Evolutionary conservation across 495 filamentous ascomycete species (phyloP).

Genomic region (Aspergillus ostianus): DNA sequence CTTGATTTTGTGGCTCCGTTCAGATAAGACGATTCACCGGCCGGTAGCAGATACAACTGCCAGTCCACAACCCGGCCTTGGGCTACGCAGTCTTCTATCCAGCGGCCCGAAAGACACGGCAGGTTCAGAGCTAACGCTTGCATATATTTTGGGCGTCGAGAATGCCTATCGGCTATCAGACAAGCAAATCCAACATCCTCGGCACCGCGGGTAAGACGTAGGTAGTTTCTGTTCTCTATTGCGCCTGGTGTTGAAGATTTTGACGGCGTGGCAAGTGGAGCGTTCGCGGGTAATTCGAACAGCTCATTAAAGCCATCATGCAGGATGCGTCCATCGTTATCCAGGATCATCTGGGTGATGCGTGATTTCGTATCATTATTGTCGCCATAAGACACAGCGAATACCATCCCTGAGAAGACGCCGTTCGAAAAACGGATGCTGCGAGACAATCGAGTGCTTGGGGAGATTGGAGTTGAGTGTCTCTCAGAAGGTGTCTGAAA

Average conservation of each 20-base stretch:
- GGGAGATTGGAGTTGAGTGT: constrained; percentile 42
- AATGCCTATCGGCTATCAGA: constrained; percentile 83
- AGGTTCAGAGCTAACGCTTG: constrained; percentile 89
- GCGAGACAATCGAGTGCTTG: constrained; percentile 41
- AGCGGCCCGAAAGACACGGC: constrained; percentile 76
- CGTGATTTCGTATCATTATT: constrained; percentile 53
- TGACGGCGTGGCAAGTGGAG: constrained; percentile 28
- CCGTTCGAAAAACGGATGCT: constrained; percentile 32
- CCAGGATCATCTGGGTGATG: constrained; percentile 46
- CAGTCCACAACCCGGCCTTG: constrained; percentile 64
- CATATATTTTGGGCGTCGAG: constrained; percentile 89
- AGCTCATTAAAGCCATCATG: constrained; percentile 79
- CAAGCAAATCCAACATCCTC: constrained; percentile 70
- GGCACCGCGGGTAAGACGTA: constrained; percentile 50
- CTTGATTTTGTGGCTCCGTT: constrained; percentile 76
- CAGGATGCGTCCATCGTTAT: constrained; percentile 71
- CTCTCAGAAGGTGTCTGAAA: constrained; percentile 42
- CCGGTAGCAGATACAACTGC: constrained; percentile 78
- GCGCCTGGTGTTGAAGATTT: constrained; percentile 18
- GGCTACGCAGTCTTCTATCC: constrained; percentile 73
- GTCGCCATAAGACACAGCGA: constrained; percentile 70
- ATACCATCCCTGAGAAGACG: constrained; percentile 74
- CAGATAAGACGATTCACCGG: constrained; percentile 76
- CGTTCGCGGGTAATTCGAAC: constrained; percentile 57
- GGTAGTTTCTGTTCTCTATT: constrained; percentile 20